Base-by-base conservation (phyloP, 1,284 basidiomycete species). In the Golubevia pallescens region DNA sequence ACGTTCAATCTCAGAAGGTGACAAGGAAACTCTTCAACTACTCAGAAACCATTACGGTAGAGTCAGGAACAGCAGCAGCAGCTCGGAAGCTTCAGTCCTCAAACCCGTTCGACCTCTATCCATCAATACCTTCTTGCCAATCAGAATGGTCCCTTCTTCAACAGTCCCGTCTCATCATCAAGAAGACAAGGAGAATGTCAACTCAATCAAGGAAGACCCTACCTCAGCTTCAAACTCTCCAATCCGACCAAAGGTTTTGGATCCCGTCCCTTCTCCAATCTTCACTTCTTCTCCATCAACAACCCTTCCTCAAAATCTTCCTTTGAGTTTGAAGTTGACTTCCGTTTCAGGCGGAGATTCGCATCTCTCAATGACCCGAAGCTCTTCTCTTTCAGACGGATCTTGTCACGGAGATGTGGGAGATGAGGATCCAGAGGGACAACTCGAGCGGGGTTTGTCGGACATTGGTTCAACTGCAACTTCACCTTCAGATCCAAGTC, bases 401-500 rank as follows among this genome's bases (percentile, higher is more conserved):
- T 78, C 75, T 20, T 78, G 71, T 58, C 76, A 80, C 58, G 76
- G 76, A 14, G 76, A 80, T 54, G 67, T 68, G 0, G 77, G 77
- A 10, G 77, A 80, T 58, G 66, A 72, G 13, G 75, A 80, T 51
- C 75, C 75, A 20, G 75, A 80, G 24, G 67, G 67, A 42, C 77
- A 80, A 66, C 74, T 80, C 6, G 77, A 38, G 34, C 3, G 34
- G 10, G 34, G 5, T 38, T 10, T 38, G 10, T 38, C 34, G 34
- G 34, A 38, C 10, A 38, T 38, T 38, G 34, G 34, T 5, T 4
- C 3, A 38, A 10, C 3, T 5, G 10, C 5, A 38, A 38, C 3
- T 5, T n/a, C n/a, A n/a, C n/a, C n/a, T n/a, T n/a, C n/a, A n/a
- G n/a, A n/a, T n/a, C 5, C 10, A 5, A 38, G 10, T 38, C 34